A percentile compares a stretch with the other conserved stretches of the same genome.
Evolutionary conservation across 2,329 filamentous ascomycete species (phyloP).

Genomic region (Talaromyces sp.): DNA sequence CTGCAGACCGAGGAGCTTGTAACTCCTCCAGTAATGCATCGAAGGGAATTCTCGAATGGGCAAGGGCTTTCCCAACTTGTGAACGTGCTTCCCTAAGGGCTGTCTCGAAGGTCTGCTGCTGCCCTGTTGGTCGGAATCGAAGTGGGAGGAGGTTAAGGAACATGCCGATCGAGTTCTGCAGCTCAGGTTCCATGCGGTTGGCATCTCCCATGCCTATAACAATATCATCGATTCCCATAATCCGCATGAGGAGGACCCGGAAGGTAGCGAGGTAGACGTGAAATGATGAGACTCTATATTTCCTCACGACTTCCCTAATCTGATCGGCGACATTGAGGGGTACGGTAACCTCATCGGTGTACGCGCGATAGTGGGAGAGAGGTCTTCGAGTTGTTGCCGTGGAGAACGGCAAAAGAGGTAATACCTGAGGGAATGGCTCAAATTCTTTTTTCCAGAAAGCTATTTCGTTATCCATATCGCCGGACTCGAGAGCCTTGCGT

Average conservation of each 20-base stretch:
- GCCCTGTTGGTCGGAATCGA: slow-evolving; percentile 36
- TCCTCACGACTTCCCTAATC: background rate
- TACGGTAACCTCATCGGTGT: background rate
- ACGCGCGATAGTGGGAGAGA: background rate
- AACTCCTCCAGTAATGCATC: slow-evolving; percentile 46
- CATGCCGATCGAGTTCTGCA: slow-evolving; percentile 39
- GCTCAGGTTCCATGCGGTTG: slow-evolving; percentile 31
- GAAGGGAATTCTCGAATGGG: slow-evolving; percentile 46
- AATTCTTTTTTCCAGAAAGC: slow-evolving; percentile 32
- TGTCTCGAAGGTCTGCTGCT: slow-evolving; percentile 29
- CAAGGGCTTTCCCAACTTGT: slow-evolving; percentile 34
- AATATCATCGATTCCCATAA: slow-evolving; percentile 36
- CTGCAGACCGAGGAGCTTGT: slow-evolving; percentile 32
- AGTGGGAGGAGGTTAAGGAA: slow-evolving; percentile 50
- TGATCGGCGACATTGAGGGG: background rate
- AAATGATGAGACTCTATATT: slow-evolving; percentile 19
- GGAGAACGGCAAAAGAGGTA: slow-evolving; percentile 35
- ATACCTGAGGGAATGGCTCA: slow-evolving; percentile 16
- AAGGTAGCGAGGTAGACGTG: slow-evolving; percentile 46
- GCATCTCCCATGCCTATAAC: slow-evolving; percentile 48
- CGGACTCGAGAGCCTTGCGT: slow-evolving; percentile 17
- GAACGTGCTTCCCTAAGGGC: slow-evolving; percentile 24
- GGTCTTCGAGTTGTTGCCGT: slow-evolving; percentile 10
- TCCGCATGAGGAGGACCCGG: slow-evolving; percentile 33
- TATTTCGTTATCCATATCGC: slow-evolving; percentile 28